phyloP scores from a whole-genome alignment of 768 basidiomycete species.

The Lactarius trivialis region DNA sequence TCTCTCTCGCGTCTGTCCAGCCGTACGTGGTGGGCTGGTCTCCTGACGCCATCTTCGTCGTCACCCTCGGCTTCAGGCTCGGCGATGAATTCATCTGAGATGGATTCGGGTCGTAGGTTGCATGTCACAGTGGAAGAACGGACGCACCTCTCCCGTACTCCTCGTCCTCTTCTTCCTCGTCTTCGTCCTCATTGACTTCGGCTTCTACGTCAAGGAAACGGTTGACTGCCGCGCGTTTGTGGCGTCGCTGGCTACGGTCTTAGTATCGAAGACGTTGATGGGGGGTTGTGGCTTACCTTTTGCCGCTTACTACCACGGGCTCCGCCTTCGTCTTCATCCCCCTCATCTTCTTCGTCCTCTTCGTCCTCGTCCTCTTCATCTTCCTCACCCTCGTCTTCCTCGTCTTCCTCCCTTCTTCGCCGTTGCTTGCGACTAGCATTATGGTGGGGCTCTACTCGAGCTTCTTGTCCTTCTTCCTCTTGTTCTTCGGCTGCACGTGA shows the following conservation, averaged over 20 bases:
- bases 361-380: conserved; percentile 35
- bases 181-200: conserved; percentile 94
- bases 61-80: conserved; percentile 54
- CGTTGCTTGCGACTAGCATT: conserved; percentile 31
- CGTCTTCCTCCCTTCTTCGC: conserved; percentile 32
- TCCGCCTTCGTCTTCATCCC: conserved; percentile 36
- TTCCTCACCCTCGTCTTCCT: conserved; percentile 37
- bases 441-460: conserved; percentile 30
- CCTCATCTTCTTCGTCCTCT: conserved; percentile 37
- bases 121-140: neutral
- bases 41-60: conserved; percentile 48
- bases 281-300: conserved; percentile 39
- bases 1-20: conserved; percentile 67
- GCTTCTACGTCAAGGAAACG: conserved; percentile 95
- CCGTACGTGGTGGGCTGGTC: conserved; percentile 56
- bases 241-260: conserved; percentile 44
- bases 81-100: conserved; percentile 64
- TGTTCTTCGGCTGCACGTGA: conserved; percentile 25
- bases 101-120: conserved; percentile 9
- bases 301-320: conserved; percentile 50
- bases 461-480: conserved; percentile 32
- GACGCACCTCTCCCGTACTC: conserved; percentile 48
- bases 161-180: conserved; percentile 85
- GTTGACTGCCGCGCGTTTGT: conserved; percentile 57
- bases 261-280: conserved; percentile 1